A percentile compares a stretch with the other conserved stretches of the same genome.
These are phyloP conservation scores for Pezicula carpinea DNA, from an alignment of 2,329 filamentous ascomycete genomes.

Conservation along the genomic window DNA sequence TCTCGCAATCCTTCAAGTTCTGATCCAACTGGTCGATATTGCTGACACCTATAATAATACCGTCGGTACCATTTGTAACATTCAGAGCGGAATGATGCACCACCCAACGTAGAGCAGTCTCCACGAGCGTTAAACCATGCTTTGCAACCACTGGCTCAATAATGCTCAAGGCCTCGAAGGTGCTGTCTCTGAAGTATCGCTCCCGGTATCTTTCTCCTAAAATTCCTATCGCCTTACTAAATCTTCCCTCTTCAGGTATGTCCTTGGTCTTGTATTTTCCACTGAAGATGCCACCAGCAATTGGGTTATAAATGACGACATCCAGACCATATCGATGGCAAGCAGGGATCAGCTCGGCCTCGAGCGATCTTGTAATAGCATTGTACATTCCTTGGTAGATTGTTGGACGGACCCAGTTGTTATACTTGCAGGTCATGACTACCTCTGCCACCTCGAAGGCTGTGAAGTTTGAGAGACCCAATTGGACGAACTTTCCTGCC, in stretches of 20 bases:
- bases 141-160: slow-evolving; percentile 57
- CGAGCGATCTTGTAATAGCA: slow-evolving; percentile 69
- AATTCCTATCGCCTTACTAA: slow-evolving; percentile 46
- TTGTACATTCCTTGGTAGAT: slow-evolving; percentile 91
- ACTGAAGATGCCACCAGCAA: slow-evolving; percentile 75
- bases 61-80: slow-evolving; percentile 38
- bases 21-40: slow-evolving; percentile 34
- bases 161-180: slow-evolving; percentile 54
- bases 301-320: slow-evolving; percentile 76
- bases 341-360: slow-evolving; percentile 67
- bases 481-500: slow-evolving; percentile 72
- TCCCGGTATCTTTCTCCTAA: slow-evolving; percentile 48
- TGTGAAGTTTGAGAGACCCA: slow-evolving; percentile 81
- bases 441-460: slow-evolving; percentile 87
- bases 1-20: slow-evolving; percentile 37
- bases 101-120: slow-evolving; percentile 56
- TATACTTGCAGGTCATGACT: slow-evolving; percentile 71
- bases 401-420: slow-evolving; percentile 74
- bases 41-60: slow-evolving; percentile 37
- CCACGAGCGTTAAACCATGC: slow-evolving; percentile 53
- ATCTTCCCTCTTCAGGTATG: slow-evolving; percentile 63
- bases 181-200: slow-evolving; percentile 59
- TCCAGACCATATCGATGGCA: slow-evolving; percentile 74
- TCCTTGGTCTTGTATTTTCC: slow-evolving; percentile 56
- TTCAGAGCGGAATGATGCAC: slow-evolving; percentile 55